Conservation (phyloP, 73 alveolate species). For the Tetrahymena elliotti region DNA sequence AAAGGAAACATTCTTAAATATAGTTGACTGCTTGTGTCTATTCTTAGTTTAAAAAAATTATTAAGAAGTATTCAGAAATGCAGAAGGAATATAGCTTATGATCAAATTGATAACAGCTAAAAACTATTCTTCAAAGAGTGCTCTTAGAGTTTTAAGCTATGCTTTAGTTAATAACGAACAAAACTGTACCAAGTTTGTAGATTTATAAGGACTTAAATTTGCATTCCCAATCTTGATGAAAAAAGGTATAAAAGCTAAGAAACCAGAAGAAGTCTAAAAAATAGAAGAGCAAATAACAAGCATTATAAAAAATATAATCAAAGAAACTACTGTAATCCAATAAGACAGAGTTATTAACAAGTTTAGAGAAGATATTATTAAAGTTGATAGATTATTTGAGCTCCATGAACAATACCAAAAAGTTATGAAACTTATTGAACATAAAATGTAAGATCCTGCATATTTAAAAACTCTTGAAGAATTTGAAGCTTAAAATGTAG, state of each 20-base stretch:
- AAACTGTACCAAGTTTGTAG: neutral
- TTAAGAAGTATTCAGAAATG: neutral
- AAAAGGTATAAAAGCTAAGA: neutral
- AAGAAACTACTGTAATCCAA: neutral
- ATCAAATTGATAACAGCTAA: neutral
- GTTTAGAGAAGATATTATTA: neutral
- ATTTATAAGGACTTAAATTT: neutral
- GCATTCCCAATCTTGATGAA: neutral
- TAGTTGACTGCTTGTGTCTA: neutral
- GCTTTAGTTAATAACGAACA: neutral
- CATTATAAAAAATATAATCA: neutral
- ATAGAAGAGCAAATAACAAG: neutral
- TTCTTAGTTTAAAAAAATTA: neutral
- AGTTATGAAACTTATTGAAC: neutral
- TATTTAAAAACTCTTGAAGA: neutral
- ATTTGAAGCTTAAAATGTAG: neutral
- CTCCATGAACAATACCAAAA: neutral
- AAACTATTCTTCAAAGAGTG: neutral
- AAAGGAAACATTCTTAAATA: neutral
- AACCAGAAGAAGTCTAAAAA: neutral
- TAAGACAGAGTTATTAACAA: neutral
- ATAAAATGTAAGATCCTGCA: neutral
- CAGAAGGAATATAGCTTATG: neutral
- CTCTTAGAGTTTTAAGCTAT: neutral
- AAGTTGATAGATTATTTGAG: neutral